A percentile compares a stretch with the other conserved stretches of the same genome.
Conservation (phyloP, 257 asterid species). For the Lycium barbarum region DNA sequence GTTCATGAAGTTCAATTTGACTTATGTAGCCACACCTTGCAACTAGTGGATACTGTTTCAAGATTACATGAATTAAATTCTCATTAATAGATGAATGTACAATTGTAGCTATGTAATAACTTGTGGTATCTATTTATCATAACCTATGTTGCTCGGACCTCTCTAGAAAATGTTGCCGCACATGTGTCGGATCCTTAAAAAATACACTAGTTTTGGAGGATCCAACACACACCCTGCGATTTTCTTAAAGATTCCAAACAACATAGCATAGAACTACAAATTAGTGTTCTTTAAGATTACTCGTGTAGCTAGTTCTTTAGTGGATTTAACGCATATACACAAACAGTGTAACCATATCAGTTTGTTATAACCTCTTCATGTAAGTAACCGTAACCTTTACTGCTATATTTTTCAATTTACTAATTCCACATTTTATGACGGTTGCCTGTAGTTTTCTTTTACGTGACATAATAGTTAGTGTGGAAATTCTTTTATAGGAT, state of each 20-base stretch:
- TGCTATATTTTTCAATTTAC: background rate
- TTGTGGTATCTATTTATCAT: background rate
- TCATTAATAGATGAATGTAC: background rate
- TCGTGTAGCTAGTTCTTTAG: background rate
- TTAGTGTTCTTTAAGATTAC: background rate
- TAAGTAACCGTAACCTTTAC: background rate
- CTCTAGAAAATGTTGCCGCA: too few species aligned
- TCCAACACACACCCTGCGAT: too few species aligned
- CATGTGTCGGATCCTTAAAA: too few species aligned
- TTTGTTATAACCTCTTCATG: background rate
- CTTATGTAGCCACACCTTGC: slow-evolving; percentile 70
- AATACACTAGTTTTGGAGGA: too few species aligned
- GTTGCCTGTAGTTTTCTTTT: background rate
- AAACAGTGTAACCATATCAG: too few species aligned
- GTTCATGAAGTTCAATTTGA: slow-evolving; percentile 48
- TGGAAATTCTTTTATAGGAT: too few species aligned
- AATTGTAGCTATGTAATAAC: background rate
- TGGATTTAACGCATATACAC: background rate
- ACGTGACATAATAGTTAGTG: background rate
- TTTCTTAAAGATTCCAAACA: too few species aligned
- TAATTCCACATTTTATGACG: background rate
- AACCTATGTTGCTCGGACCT: too few species aligned
- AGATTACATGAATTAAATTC: slow-evolving; percentile 28
- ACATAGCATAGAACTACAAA: background rate
- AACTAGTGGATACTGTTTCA: slow-evolving; percentile 68